Percentiles rank a stretch among this genome's conserved stretches.
phyloP scores from a whole-genome alignment of 2,329 filamentous ascomycete genomes.

The Fusarium sp. region DNA sequence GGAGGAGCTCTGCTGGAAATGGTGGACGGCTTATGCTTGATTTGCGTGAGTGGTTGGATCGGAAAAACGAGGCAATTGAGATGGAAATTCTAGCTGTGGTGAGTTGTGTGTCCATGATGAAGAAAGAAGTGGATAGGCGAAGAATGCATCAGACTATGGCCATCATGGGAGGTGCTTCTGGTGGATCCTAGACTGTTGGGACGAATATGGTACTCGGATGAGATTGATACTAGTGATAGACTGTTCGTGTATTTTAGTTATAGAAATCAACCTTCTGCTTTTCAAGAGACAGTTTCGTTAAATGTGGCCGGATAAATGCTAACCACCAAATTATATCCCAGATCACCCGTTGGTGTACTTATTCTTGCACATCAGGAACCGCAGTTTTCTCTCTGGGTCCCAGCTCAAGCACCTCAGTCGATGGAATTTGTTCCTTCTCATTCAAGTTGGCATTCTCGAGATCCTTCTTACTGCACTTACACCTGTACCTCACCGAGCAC shows the following conservation, averaged over 20 bases:
- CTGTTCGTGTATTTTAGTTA: background rate
- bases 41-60: slow-evolving; percentile 48
- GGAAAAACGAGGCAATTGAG: slow-evolving; percentile 49
- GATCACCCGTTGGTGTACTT: background rate
- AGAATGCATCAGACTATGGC: slow-evolving; percentile 61
- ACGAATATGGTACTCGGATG: background rate
- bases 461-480: slow-evolving; percentile 52
- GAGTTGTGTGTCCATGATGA: slow-evolving; percentile 69
- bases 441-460: slow-evolving; percentile 45
- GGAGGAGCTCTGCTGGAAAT: slow-evolving; percentile 56
- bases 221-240: slow-evolving; percentile 2
- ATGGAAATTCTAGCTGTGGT: slow-evolving; percentile 63
- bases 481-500: slow-evolving; percentile 53
- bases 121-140: slow-evolving; percentile 71
- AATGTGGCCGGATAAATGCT: background rate
- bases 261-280: background rate
- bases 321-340: background rate
- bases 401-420: slow-evolving; percentile 36
- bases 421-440: slow-evolving; percentile 44
- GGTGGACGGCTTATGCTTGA: slow-evolving; percentile 60
- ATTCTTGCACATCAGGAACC: slow-evolving; percentile 35
- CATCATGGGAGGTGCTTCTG: slow-evolving; percentile 48
- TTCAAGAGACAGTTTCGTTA: background rate
- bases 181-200: slow-evolving; percentile 2
- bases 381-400: slow-evolving; percentile 40